Percentiles rank a stretch among this genome's conserved stretches.
phyloP scores from a whole-genome alignment of 768 basidiomycete genomes.

The Brasilioporus rufonigricans region DNA sequence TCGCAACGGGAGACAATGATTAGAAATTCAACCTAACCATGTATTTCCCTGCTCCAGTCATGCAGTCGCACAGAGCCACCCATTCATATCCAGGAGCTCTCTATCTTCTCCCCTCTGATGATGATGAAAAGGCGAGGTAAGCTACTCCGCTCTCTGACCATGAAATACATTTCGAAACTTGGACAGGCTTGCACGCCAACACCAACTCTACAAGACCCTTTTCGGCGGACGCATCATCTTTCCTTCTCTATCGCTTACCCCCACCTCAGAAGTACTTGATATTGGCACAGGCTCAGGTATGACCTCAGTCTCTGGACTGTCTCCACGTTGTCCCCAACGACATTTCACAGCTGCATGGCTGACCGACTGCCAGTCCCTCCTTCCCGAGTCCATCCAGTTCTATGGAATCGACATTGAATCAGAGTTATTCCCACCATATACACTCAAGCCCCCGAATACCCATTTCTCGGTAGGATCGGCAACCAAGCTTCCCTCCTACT shows the following conservation, averaged over 20 bases:
- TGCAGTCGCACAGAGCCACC: background rate
- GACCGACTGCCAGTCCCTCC: constrained; percentile 10
- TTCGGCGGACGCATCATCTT: constrained; percentile 19
- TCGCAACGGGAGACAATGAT: background rate
- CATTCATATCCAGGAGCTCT: constrained; percentile 12
- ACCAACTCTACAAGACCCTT: constrained; percentile 17
- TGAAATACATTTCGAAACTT: background rate
- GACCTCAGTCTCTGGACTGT: too few relatives aligned
- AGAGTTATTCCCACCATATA: background rate
- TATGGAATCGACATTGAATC: constrained; percentile 2
- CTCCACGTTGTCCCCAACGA: background rate
- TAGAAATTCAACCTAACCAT: background rate
- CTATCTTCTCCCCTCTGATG: constrained; percentile 24
- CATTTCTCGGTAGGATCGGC: background rate
- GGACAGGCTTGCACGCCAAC: constrained; percentile 16
- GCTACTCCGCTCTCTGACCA: background rate
- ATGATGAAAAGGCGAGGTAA: constrained; percentile 18
- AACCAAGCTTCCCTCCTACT: constrained; percentile 25
- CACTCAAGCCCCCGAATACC: background rate
- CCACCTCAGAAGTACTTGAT: constrained; percentile 16
- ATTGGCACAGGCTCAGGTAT: constrained; percentile 25
- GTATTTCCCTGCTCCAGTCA: background rate
- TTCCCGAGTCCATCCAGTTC: constrained; percentile 14
- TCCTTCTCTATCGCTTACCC: constrained; percentile 4
- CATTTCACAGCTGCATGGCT: constrained; percentile 12